Percentiles rank a stretch among this genome's conserved stretches.
phyloP scores from a whole-genome alignment of 2,329 filamentous ascomycete species.

The Zasmidium angulare region DNA sequence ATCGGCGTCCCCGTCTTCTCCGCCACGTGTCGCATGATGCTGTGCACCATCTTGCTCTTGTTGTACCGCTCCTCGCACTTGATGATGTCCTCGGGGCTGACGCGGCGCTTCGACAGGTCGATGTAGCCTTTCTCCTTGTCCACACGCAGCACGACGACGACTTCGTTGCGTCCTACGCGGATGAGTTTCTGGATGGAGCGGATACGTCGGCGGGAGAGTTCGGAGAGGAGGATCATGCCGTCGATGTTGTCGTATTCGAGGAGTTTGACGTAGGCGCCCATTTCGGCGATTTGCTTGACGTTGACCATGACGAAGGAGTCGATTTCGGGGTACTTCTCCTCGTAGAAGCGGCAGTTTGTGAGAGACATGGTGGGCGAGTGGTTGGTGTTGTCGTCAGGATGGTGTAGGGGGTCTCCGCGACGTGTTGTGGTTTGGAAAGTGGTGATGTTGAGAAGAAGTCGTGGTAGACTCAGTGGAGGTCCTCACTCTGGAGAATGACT shows the following conservation, averaged over 20 bases:
- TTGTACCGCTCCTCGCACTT: conserved; percentile 99
- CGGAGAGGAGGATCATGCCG: conserved; percentile 98
- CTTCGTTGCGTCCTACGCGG: conserved; percentile 94
- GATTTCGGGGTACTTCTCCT: conserved; percentile 97
- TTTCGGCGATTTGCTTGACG: conserved; percentile 99
- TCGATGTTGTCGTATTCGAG: conserved; percentile 99
- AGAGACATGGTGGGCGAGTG: conserved; percentile 75
- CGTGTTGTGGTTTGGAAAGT: neutral
- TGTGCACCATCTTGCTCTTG: conserved; percentile 99
- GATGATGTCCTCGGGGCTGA: conserved; percentile 94
- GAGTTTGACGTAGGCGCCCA: conserved; percentile 99
- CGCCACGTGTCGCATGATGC: conserved; percentile 97
- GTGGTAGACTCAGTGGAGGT: no score
- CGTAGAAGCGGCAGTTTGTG: conserved; percentile 95
- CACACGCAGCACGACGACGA: conserved; percentile 96
- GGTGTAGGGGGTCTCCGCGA: neutral
- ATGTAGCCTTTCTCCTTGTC: conserved; percentile 99
- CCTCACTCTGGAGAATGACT: no score
- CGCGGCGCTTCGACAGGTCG: conserved; percentile 96
- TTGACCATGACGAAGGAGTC: conserved; percentile 99
- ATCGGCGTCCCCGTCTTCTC: conserved; percentile 96
- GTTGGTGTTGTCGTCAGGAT: neutral
- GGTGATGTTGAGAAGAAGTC: no score
- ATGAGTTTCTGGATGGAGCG: conserved; percentile 99
- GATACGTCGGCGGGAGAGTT: conserved; percentile 97